Base-by-base conservation (phyloP, 129 eudicot species). In the Apium graveolens region DNA sequence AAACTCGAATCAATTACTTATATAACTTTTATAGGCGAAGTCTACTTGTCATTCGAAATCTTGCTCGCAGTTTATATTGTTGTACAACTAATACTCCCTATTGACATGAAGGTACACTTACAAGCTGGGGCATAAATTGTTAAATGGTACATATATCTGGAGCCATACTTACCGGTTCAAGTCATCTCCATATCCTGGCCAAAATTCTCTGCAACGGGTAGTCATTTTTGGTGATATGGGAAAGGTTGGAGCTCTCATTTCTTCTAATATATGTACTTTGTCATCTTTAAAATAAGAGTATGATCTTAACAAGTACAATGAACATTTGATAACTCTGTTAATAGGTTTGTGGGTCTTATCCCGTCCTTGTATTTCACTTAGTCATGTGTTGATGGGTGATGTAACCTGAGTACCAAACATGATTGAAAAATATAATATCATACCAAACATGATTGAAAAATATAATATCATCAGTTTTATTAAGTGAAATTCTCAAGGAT, bases 151-250 rank as follows among this genome's bases (percentile, higher is more conserved):
- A 1, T 86, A 76, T 69, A 73, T 87, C 43, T 89, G 89, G 92
- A 92, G 95, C 76, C 51, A 80, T 12, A 53, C 4, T 6, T 85
- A 92, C 79, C 74, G 80, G 63, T 90, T 90, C 70, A 83, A 70
- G 78, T 81, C 95, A 76, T 84, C 95, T 68, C 95, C 95, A 20
- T 90, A 80, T 78, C 91, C 95, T 31, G 91, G 95, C 63, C 95
- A 90, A 80, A 83, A 87, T 72, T 87, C 95, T 34, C 53, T 87
- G 60, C 97, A 92, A 57, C 93, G 84, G 20, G 92, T 92, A 16
- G 76, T 89, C 70, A 86, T 92, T 76, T 92, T 92, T 85, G 95
- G 95, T 71, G 95, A 90, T 73, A 87, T 87, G 91, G 91, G 95
- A 74, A 90, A 90, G 90, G 95, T 90, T 63, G 31, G 68, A 85